Conservation (phyloP, 2,329 filamentous ascomycete genomes). For the Fusarium transvaalense region DNA sequence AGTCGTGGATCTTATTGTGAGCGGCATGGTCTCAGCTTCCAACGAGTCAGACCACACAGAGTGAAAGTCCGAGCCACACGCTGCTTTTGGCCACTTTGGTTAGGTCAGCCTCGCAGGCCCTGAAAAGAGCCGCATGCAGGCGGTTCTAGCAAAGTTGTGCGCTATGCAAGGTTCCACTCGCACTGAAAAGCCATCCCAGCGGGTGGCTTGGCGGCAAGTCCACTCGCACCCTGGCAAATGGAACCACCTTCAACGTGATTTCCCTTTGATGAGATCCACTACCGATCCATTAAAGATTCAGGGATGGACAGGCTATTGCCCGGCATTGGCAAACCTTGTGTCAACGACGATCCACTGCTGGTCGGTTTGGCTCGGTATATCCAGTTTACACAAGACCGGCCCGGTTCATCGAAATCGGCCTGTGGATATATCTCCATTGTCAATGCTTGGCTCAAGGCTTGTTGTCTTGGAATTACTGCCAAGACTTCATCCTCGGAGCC, state of each 20-base stretch:
- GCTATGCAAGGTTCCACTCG: conserved; percentile 28
- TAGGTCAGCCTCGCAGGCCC: conserved; percentile 15
- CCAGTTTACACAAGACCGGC: conserved; percentile 14
- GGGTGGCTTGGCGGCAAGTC: conserved; percentile 38
- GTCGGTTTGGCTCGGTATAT: conserved; percentile 30
- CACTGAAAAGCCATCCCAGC: conserved; percentile 21
- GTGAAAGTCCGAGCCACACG: background rate
- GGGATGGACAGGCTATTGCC: conserved; percentile 23
- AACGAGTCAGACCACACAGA: conserved; percentile 23
- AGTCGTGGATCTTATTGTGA: conserved; percentile 31
- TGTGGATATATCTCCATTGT: conserved; percentile 36
- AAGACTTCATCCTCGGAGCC: conserved; percentile 38
- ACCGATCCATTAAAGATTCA: conserved; percentile 43
- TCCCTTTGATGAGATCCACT: conserved; percentile 45
- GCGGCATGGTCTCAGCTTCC: conserved; percentile 25
- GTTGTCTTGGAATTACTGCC: conserved; percentile 33
- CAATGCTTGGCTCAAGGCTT: conserved; percentile 9
- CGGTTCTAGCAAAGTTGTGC: conserved; percentile 40
- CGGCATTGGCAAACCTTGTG: conserved; percentile 49
- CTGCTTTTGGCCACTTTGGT: conserved; percentile 3
- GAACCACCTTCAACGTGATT: conserved; percentile 39
- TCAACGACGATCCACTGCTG: conserved; percentile 47
- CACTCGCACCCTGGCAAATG: conserved; percentile 21
- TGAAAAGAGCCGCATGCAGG: conserved; percentile 41
- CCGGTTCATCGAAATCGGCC: conserved; percentile 19